Conservation (phyloP, 345 rosid species). For the Eucalyptus urophylla region DNA sequence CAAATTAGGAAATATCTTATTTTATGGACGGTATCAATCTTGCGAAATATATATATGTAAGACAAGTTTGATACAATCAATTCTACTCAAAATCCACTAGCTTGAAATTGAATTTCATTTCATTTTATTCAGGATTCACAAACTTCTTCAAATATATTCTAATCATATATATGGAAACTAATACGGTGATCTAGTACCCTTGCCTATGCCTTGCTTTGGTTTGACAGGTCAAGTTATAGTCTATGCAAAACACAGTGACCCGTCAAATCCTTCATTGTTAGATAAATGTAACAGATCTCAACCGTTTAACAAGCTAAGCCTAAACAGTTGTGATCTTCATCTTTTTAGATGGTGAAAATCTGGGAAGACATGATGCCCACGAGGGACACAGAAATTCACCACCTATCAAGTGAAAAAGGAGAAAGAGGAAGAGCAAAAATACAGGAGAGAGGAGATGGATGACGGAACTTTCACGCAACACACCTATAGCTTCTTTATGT, state of each 20-base stretch:
- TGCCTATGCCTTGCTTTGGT: background rate
- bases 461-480: background rate
- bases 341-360: background rate
- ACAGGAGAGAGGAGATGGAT: background rate
- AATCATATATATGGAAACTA: background rate
- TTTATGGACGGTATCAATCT: background rate
- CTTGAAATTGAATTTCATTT: background rate
- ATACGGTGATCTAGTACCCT: background rate
- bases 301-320: background rate
- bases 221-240: background rate
- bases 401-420: background rate
- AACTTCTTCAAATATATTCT: background rate
- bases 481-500: background rate
- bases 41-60: background rate
- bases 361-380: background rate
- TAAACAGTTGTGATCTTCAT: background rate
- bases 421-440: background rate
- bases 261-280: background rate
- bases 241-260: background rate
- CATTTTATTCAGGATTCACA: background rate
- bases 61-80: rapidly evolving
- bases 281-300: background rate
- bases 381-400: background rate
- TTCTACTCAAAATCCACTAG: background rate
- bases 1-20: background rate